Conservation (phyloP, 495 filamentous ascomycete genomes). For the Lepidopterella palustris region DNA sequence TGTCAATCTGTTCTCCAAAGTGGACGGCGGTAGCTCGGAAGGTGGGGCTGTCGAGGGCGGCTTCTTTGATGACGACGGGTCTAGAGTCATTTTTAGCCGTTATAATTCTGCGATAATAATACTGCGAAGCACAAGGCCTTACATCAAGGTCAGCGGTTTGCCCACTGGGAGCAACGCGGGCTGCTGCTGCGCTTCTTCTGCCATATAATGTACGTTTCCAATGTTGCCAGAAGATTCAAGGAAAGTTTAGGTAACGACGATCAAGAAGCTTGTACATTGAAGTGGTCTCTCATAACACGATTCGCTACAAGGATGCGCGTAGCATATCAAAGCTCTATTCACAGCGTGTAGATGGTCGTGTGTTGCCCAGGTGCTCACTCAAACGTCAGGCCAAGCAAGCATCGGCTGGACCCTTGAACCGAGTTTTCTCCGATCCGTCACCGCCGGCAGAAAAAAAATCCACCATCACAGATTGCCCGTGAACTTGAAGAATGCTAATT, state of each 20-base stretch:
- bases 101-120: neutral
- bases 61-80: conserved; percentile 89
- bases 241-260: neutral
- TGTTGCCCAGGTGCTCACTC: too few species aligned
- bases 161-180: conserved; percentile 19
- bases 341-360: neutral
- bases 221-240: neutral
- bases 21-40: conserved; percentile 85
- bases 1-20: conserved; percentile 87
- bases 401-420: neutral
- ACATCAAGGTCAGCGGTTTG: conserved; percentile 29
- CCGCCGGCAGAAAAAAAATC: too few species aligned
- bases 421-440: neutral
- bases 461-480: too few species aligned
- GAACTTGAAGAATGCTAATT: too few species aligned
- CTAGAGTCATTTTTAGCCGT: conserved; percentile 33
- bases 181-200: conserved; percentile 12
- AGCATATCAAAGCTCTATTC: neutral
- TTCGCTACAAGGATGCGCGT: neutral
- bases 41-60: conserved; percentile 89
- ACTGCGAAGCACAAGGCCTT: neutral
- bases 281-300: neutral
- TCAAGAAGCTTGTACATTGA: conserved; percentile 1
- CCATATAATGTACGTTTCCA: conserved; percentile 12
- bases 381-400: neutral